Base-by-base conservation (phyloP, 2,329 filamentous ascomycete genomes). In the Aureobasidium sp. region DNA sequence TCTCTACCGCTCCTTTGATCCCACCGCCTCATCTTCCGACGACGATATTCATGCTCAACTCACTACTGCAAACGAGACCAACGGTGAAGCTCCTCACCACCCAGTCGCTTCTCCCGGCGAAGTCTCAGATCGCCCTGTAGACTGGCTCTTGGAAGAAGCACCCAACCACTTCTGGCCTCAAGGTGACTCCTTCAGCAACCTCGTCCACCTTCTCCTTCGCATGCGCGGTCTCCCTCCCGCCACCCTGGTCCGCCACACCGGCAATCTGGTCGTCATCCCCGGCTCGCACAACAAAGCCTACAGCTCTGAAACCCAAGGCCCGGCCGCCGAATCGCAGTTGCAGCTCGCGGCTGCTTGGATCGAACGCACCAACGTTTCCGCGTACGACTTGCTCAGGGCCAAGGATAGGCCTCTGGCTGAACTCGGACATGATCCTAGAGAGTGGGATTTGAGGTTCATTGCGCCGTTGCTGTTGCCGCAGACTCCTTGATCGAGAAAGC, bases 111-210 rank as follows among this genome's bases (percentile, higher is more conserved):
- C 45, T 19, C 38, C 38, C 10, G 24, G 30, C n/a, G 39, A 53
- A 10, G 11, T n/a, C 19, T 21, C 51, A n/a, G 51, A 53, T 6
- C 39, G 41, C 4, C 40, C 64, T 58, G 14, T 12, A n/a, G 37
- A 55, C 47, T 82, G 79, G 78, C 78, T 78, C 2, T 69, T 81
- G 10, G 74, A 80, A 56, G 74, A 73, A 56, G 68, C 71, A 4
- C 76, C 79, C 1, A 66, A 69, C 0, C 70, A 73, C 39, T 79
- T 79, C 58, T 77, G 73, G 41, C 71, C 70, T 40, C 79, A 82
- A 64, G 79, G 77, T 35, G 75, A 79, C 51, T 72, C 72, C n/a
- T 81, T 83, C 57, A 73, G 77, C 17, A 74, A 79, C 48, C 75
- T 81, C 27, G 65, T 83, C 3, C 72, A 75, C 54, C 80, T 79